These are phyloP conservation scores for Termitomyces bulborhizus DNA, from an alignment of 768 basidiomycete species.

Conservation along the genomic window DNA sequence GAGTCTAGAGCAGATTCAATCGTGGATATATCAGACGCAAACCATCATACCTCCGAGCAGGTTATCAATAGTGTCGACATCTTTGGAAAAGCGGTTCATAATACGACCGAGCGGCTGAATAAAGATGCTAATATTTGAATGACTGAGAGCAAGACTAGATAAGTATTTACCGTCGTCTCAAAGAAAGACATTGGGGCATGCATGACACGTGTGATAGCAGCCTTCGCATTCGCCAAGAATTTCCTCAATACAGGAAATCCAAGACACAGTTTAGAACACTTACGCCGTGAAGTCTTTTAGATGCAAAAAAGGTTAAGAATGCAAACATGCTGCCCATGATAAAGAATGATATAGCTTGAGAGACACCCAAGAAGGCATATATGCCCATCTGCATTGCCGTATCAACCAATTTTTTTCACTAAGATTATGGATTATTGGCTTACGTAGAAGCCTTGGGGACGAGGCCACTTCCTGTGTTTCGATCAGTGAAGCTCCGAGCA, in stretches of 20 bases:
- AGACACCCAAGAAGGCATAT: slow-evolving; percentile 68
- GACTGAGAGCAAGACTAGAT: background rate
- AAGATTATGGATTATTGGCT: slow-evolving; percentile 13
- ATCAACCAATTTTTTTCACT: background rate
- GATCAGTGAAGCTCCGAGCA: slow-evolving; percentile 5
- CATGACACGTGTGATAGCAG: slow-evolving; percentile 64
- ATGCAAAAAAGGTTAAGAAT: slow-evolving; percentile 71
- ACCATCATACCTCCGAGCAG: slow-evolving; percentile 42
- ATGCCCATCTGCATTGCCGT: slow-evolving; percentile 59
- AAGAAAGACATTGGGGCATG: slow-evolving; percentile 89
- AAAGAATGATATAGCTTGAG: slow-evolving; percentile 65
- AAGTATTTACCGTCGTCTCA: slow-evolving; percentile 61
- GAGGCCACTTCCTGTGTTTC: slow-evolving; percentile 37
- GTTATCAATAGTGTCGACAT: slow-evolving; percentile 81
- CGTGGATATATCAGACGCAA: background rate
- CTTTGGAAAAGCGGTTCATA: slow-evolving; percentile 87
- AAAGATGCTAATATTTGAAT: background rate
- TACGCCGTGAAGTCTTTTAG: slow-evolving; percentile 58
- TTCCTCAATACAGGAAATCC: background rate
- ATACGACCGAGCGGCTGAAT: slow-evolving; percentile 73
- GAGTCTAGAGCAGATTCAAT: slow-evolving; percentile 37
- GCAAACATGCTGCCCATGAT: slow-evolving; percentile 62
- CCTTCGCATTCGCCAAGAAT: slow-evolving; percentile 23
- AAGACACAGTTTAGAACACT: slow-evolving; percentile 6
- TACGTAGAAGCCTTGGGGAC: slow-evolving; percentile 67